Evolutionary conservation across 257 asterid genomes (phyloP), one percentile per base, ranked within the genome.

Genomic region (Nicotiana noctiflora): DNA sequence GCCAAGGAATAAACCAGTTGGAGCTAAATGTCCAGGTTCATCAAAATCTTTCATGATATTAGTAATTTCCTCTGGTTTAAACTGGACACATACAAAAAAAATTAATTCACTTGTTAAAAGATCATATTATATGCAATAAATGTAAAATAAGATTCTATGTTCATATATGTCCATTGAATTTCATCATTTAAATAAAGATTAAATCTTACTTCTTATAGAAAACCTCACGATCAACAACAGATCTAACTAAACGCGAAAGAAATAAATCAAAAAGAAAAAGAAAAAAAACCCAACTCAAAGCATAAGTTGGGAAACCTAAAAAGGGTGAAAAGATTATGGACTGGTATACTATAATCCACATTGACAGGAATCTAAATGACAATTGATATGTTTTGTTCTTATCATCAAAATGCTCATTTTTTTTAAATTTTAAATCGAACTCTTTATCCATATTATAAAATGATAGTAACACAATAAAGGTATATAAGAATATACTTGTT

Each of bases 21-120:
- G 94, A 34, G 94, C 94, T 63, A 90, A 81, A 60, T 76, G 79
- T 6, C 92, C 91, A 2, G 91, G 93, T 83, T 90, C 92, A 32
- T 90, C 72, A 46, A 90, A 90, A 81, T 90, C 93, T 1, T 83
- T 88, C 67, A 80, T n/a, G 57, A 90, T 84, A 62, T 85, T 87
- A 7, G 77, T 82, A 5, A 90, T 85, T 85, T 90, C 93, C 53
- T 81, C 89, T 8, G 86, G 52, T 85, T 87, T 90, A 51, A 84
- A 64, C 93, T 90, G 84, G 72, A 83, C 0, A 18, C 23, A 14
- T 46, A 61, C 11, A 53, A 80, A 6, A 56, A 56, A 18, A 29
- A 56, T 6, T n/a, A 72, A 46, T 21, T 17, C 21, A 49, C 9
- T 23, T 61, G 17, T 23, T 23, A 61, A 12, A 61, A 23, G 34